Base-by-base conservation (phyloP, 257 asterid species). In the Parsonsia alboflavescens region DNA sequence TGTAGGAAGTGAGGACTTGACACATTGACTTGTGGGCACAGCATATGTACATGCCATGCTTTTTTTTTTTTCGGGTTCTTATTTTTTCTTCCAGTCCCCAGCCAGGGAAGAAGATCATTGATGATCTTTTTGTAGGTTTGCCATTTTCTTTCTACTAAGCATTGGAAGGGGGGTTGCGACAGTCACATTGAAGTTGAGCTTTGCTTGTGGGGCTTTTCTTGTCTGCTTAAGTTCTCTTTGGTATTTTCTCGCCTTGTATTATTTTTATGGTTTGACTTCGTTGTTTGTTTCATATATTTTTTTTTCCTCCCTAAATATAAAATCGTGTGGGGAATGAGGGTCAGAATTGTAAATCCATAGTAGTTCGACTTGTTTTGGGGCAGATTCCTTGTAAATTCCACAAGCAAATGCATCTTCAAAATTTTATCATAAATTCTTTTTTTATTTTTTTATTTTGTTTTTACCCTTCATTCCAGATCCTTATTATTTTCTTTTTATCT, bases 371-470 rank as follows among this genome's bases (percentile, higher is more conserved):
- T 77, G 79, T 80, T 73, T 54, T 77, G 75, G 84, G 78, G 86
- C 87, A 81, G 84, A 81, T 81, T 75, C 87, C 84, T 77, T 91
- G 97, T 89, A 89, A 83, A 89, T 85, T 82, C 83, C 80, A 68
- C 74, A 44, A 80, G 76, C 82, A 86, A 83, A 79, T 82, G 74
- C 65, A 53, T 74, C 78, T 86, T 39, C 69, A 65, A 10, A 41
- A 33, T 19, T 65, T 65, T 24, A 19, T 65, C 49, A 39, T 45
- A 39, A 21, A n/a, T n/a, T n/a, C n/a, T n/a, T n/a, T n/a, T 36
- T 39, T 39, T 39, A 49, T 7, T 6, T 3, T 15, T 30, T 15
- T 1, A 7, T 33, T 33, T 33, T 33, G 39, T 33, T 33, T 33
- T 33, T 33, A n/a, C n/a, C 3, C 3, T 33, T 33, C 39, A 33